Conservation (phyloP, 108 stramenopile species). For the Schizochytrium sp. region DNA sequence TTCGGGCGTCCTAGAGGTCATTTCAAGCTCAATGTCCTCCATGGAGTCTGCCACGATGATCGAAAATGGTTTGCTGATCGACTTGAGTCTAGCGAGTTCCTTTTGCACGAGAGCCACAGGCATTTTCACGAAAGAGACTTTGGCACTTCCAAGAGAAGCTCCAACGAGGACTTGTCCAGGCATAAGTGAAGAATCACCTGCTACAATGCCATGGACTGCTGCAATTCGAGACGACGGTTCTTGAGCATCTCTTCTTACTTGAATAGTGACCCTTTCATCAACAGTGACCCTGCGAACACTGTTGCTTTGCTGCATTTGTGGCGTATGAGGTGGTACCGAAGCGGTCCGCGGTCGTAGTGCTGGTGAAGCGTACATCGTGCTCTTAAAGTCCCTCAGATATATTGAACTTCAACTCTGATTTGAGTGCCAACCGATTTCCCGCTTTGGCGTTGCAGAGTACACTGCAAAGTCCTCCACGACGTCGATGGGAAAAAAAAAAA, state of each 20-base stretch:
- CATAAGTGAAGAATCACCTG: not conserved
- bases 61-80: slow-evolving; percentile 20
- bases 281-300: not conserved
- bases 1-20: not conserved
- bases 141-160: slow-evolving; percentile 55
- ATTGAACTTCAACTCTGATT: no score
- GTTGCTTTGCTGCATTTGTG: not conserved
- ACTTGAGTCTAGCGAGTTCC: slow-evolving; percentile 35
- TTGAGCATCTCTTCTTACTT: not conserved
- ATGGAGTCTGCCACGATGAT: slow-evolving; percentile 50
- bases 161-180: slow-evolving; percentile 29
- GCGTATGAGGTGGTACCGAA: not conserved
- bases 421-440: no score
- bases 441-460: no score
- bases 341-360: not conserved
- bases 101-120: slow-evolving; percentile 10
- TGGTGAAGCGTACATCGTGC: not conserved
- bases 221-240: not conserved
- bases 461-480: no score
- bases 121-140: slow-evolving; percentile 36
- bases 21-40: not conserved
- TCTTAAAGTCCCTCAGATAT: no score
- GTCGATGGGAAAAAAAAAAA: no score
- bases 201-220: not conserved
- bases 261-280: slow-evolving; percentile 32